phyloP scores from a whole-genome alignment of 768 basidiomycete genomes.

The Rhizopogon vulgaris region DNA sequence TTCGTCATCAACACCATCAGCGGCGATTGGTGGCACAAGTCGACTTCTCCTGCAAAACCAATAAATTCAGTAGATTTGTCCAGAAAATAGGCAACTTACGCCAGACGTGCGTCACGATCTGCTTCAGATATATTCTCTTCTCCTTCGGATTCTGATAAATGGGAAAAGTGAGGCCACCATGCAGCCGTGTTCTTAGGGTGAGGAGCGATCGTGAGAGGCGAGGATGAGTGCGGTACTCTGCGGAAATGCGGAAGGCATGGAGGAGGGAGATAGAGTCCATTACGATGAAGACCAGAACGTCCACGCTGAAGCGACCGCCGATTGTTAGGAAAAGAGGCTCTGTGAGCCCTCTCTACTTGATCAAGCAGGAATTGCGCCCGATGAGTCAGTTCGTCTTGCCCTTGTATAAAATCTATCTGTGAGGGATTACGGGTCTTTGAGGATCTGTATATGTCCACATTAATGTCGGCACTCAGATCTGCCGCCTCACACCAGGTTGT shows the following conservation, averaged over 20 bases:
- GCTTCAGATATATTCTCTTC: slow-evolving; percentile 59
- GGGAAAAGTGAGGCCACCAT: slow-evolving; percentile 17
- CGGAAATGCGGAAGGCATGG: slow-evolving; percentile 25
- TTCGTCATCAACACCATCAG: slow-evolving; percentile 35
- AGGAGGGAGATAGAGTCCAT: slow-evolving; percentile 46
- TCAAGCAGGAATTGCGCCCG: slow-evolving; percentile 53
- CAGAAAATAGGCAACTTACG: slow-evolving; percentile 36
- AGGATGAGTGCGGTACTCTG: slow-evolving; percentile 5
- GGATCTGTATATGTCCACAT: slow-evolving; percentile 65
- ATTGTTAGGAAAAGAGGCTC: background rate
- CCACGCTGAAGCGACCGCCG: background rate
- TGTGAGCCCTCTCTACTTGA: slow-evolving; percentile 16
- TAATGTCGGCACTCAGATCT: slow-evolving; percentile 43
- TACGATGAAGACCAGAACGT: slow-evolving; percentile 28
- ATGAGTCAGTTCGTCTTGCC: slow-evolving; percentile 66
- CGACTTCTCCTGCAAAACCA: slow-evolving; percentile 42
- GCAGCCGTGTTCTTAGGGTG: background rate
- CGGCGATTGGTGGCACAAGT: slow-evolving; percentile 30
- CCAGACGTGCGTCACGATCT: slow-evolving; percentile 66
- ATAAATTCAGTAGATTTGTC: background rate
- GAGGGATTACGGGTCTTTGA: slow-evolving; percentile 44
- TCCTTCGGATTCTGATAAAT: slow-evolving; percentile 59
- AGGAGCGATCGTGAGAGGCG: slow-evolving; percentile 2
- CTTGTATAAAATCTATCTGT: slow-evolving; percentile 62
- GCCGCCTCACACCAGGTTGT: slow-evolving; percentile 66